These are phyloP conservation scores for Chaetoceros muelleri DNA, from an alignment of 108 stramenopile species.

Conservation along the genomic window DNA sequence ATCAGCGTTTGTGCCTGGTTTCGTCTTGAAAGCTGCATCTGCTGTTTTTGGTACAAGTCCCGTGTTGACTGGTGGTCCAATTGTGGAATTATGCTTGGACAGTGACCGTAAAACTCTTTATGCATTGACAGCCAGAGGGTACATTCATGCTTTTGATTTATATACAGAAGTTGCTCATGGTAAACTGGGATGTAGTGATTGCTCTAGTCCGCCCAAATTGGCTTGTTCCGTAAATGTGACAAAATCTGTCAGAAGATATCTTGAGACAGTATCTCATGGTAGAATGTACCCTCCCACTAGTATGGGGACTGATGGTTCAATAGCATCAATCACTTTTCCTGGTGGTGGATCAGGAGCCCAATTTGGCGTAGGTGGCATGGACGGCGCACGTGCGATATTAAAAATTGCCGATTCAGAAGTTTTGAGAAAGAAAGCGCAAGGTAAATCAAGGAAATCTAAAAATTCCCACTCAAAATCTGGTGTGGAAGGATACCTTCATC, in stretches of 20 bases:
- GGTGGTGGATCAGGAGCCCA: slow-evolving; percentile 62
- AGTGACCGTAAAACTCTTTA: slow-evolving; percentile 62
- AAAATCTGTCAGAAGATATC: slow-evolving; percentile 54
- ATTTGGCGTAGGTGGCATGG: slow-evolving; percentile 84
- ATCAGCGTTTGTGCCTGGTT: slow-evolving; percentile 45
- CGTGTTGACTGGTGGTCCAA: slow-evolving; percentile 48
- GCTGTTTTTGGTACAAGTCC: slow-evolving; percentile 44
- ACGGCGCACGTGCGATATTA: slow-evolving; percentile 65
- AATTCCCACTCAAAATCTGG: slow-evolving; percentile 2
- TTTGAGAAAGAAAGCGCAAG: slow-evolving; percentile 8
- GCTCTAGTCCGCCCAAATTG: slow-evolving; percentile 22
- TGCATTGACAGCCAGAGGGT: slow-evolving; percentile 57
- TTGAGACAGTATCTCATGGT: slow-evolving; percentile 59
- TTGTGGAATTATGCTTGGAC: slow-evolving; percentile 56
- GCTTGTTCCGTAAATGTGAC: slow-evolving; percentile 47
- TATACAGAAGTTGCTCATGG: not conserved
- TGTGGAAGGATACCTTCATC: slow-evolving; percentile 20
- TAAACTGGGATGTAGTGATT: not conserved
- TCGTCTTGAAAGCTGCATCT: slow-evolving; percentile 26
- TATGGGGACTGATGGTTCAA: slow-evolving; percentile 5
- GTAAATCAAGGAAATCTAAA: slow-evolving; percentile 8
- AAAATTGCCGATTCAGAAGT: slow-evolving; percentile 45
- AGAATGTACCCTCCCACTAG: slow-evolving; percentile 50
- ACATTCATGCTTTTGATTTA: slow-evolving; percentile 69
- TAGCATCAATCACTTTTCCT: slow-evolving; percentile 51